Conservation (phyloP, 1,139 yeast genomes). For the Entelexis sorbosivorans region DNA sequence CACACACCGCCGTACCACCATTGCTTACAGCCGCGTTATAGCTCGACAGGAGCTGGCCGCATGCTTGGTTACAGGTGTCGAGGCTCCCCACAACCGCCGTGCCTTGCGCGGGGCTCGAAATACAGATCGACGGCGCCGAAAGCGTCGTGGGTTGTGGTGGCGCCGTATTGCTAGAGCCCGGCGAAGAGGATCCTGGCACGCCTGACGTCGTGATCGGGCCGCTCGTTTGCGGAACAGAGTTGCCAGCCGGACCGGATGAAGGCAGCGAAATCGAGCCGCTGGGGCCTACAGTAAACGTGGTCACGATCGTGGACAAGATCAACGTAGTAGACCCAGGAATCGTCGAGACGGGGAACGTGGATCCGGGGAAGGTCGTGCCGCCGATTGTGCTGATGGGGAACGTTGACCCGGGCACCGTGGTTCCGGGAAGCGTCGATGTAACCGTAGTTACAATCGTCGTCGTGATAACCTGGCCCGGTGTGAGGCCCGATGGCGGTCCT, state of each 20-base stretch:
- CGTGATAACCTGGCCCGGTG: not conserved
- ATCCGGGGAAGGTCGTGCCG: conserved; percentile 21
- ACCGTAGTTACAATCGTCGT: conserved; percentile 7
- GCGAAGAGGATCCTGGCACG: not conserved
- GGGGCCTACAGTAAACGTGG: not conserved
- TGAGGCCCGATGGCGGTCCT: not conserved
- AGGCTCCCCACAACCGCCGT: not conserved
- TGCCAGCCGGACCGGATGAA: too few relatives aligned
- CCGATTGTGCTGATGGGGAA: conserved; percentile 20
- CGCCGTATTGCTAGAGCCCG: not conserved
- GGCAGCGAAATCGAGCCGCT: too few relatives aligned
- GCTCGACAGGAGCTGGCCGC: not conserved
- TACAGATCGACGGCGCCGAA: not conserved
- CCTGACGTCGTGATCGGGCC: not conserved
- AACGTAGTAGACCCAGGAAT: not conserved
- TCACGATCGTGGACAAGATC: not conserved
- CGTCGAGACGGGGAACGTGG: conserved; percentile 4
- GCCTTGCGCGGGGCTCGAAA: conserved; percentile 4
- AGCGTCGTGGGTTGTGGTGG: not conserved
- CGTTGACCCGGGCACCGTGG: conserved; percentile 21
- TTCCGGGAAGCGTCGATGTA: conserved; percentile 20
- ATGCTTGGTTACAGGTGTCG: not conserved
- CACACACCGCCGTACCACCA: not conserved
- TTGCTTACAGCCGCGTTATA: not conserved
- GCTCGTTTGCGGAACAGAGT: too few relatives aligned